A percentile compares a stretch with the other conserved stretches of the same genome.
Conservation (phyloP, 352 stramenopile species). For the Plasmopara muralis region DNA sequence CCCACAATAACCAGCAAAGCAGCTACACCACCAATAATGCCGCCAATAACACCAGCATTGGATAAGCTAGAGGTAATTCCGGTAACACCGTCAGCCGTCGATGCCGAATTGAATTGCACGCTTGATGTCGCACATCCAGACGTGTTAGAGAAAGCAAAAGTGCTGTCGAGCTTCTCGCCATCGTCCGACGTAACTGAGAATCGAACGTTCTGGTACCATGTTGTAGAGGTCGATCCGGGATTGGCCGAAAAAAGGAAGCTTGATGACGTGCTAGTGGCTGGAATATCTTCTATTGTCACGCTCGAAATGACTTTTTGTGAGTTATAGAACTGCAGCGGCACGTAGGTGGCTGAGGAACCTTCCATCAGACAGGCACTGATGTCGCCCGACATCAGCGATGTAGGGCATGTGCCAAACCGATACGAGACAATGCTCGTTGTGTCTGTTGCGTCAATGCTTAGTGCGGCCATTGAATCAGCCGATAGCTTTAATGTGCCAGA, state of each 20-base stretch:
- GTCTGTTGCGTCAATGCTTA: constrained; percentile 42
- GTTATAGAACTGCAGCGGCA: constrained; percentile 81
- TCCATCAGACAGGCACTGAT: constrained; percentile 82
- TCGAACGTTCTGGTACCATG: constrained; percentile 57
- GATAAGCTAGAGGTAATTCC: constrained; percentile 20
- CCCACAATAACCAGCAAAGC: constrained; percentile 60
- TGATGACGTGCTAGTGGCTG: constrained; percentile 40
- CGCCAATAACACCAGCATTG: constrained; percentile 33
- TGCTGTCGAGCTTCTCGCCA: constrained; percentile 44
- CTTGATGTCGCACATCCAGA: constrained; percentile 53
- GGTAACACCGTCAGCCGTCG: constrained; percentile 39
- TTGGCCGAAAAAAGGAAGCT: constrained; percentile 61
- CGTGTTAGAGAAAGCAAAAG: constrained; percentile 49
- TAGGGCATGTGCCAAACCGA: constrained; percentile 53
- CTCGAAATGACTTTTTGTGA: constrained; percentile 59
- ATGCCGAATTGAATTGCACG: constrained; percentile 62
- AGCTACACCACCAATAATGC: constrained; percentile 28
- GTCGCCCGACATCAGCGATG: constrained; percentile 50
- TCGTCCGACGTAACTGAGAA: constrained; percentile 53
- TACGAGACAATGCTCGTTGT: constrained; percentile 44
- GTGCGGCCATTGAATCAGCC: constrained; percentile 29
- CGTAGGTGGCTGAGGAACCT: constrained; percentile 67
- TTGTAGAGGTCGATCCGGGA: constrained; percentile 31
- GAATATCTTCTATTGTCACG: constrained; percentile 51
- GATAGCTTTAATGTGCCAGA: constrained; percentile 50